Evolutionary conservation across 176 grass and related monocot genomes (phyloP), one percentile per base, ranked within the genome.

Genomic region (Oryza longistaminata): DNA sequence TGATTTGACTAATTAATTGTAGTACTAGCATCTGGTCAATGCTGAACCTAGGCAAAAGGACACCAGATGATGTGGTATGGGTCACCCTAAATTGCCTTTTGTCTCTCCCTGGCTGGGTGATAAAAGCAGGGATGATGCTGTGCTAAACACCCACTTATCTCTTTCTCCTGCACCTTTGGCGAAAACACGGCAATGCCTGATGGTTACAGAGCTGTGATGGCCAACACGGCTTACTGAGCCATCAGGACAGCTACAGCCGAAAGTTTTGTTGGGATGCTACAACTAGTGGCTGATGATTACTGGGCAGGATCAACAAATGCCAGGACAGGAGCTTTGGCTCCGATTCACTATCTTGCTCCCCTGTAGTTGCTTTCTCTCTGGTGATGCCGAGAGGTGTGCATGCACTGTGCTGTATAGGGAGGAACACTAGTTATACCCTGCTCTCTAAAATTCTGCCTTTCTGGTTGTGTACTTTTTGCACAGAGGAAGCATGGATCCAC

Each of bases 401-500:
- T 62, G 66, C n/a, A 87, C 74, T 90, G 88, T 90, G 60, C 14
- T 64, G 45, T 64, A 70, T 85, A 85, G 70, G 39, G 66, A 11
- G 70, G 37, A 76, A 39, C 65, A 33, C 74, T 81, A 45, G 62
- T 79, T 48, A 26, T 31, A 43, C 40, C 2, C 40, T 29, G 16
- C 74, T 48, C 7, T 75, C 71, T 88, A 90, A 92, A 90, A 92
- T 73, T 62, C 64, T 0, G 68, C 34, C 71, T 27, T 53, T 70
- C 76, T 81, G 19, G 6, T 69, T 65, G 85, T 65, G 70, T 89
- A 37, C 81, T 88, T 46, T 92, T 34, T 69, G 39, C 39, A 52
- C 93, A 99, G 96, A 86, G 79, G 71, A 99, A 84, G 83, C 91
- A 88, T 50, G 91, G 90, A 83, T 81, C 91, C 43, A 64, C 93